Evolutionary conservation across 768 basidiomycete genomes (phyloP), one percentile per base, ranked within the genome.

Genomic region (Macrolepiota fuliginosa): DNA sequence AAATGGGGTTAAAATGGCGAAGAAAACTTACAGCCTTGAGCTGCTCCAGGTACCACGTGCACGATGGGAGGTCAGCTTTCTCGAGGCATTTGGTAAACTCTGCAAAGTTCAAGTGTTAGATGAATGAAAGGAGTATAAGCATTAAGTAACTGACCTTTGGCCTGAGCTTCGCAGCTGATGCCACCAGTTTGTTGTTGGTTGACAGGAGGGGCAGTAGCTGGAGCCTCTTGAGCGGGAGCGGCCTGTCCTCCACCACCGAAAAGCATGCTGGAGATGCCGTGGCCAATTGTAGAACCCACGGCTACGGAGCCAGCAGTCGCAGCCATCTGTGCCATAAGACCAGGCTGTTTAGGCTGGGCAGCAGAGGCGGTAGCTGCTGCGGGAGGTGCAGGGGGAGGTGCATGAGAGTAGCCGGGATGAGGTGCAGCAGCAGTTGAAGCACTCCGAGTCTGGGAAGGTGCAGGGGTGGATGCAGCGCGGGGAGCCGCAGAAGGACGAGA

Each of bases 231-330:
- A 1, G 78, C 76, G 7, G 81, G 72, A 13, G 83, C 67, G 39
- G 80, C 73, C 0, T 77, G 75, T 39, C 73, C 73, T 57, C 82
- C 77, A 61, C 91, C 87, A 51, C 94, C 94, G 67, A 95, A 96
- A 63, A 96, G 84, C 92, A 95, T 93, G 73, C 74, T 83, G 45
- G 91, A 93, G 65, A 96, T 70, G n/a, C 94, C 94, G 71, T 96
- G 94, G 49, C 93, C 94, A 64, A 96, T 84, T 59, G 87, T 88
- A 7, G 91, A 94, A 25, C 94, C 94, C 53, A 92, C 79, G 4
- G 93, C 94, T 54, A 96, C 93, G 61, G 91, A 91, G 63, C 93
- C 94, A 27, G 93, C 94, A 5, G 94, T 93, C 4, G 91, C 90
- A 57, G 92, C 92, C 91, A 94, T 94, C 69, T 91, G 89, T 0